A percentile compares a stretch with the other conserved stretches of the same genome.
Evolutionary conservation across 805 yeast genomes (phyloP).

Genomic region (Teunomyces pallodes): DNA sequence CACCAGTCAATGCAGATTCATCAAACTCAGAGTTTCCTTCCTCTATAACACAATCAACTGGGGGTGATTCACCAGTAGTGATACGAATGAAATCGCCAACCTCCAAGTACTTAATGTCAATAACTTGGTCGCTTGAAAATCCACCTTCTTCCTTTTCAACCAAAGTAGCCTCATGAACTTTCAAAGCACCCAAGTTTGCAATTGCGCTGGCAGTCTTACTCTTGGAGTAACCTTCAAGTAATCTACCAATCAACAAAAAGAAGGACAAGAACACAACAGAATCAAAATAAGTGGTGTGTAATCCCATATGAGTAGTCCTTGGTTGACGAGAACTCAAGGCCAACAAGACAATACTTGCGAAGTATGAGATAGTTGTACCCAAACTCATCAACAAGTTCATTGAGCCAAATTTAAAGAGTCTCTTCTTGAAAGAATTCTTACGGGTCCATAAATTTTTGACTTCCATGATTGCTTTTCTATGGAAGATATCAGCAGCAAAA

Average conservation of each 20-base stretch:
- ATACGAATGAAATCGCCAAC: slow-evolving; percentile 49
- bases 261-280: slow-evolving; percentile 75
- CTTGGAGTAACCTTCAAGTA: slow-evolving; percentile 66
- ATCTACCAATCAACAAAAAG: slow-evolving; percentile 67
- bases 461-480: slow-evolving; percentile 62
- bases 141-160: slow-evolving; percentile 23
- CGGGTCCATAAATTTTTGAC: slow-evolving; percentile 54
- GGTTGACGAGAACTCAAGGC: slow-evolving; percentile 39
- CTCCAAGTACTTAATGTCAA: slow-evolving; percentile 47
- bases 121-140: slow-evolving; percentile 26
- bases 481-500: slow-evolving; percentile 72
- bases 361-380: slow-evolving; percentile 72
- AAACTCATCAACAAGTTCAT: slow-evolving; percentile 72
- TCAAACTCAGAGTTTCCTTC: slow-evolving; percentile 52
- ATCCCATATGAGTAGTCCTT: slow-evolving; percentile 32
- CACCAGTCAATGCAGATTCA: slow-evolving; percentile 63
- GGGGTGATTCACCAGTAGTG: slow-evolving; percentile 58
- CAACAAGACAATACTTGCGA: slow-evolving; percentile 61
- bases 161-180: slow-evolving; percentile 49
- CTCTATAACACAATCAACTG: slow-evolving; percentile 52
- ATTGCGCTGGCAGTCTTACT: slow-evolving; percentile 66
- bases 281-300: slow-evolving; percentile 70
- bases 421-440: slow-evolving; percentile 51
- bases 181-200: slow-evolving; percentile 48
- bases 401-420: slow-evolving; percentile 70